Evolutionary conservation across 495 filamentous ascomycete genomes (phyloP).

Genomic region (Thermochaetoides thermophila): DNA sequence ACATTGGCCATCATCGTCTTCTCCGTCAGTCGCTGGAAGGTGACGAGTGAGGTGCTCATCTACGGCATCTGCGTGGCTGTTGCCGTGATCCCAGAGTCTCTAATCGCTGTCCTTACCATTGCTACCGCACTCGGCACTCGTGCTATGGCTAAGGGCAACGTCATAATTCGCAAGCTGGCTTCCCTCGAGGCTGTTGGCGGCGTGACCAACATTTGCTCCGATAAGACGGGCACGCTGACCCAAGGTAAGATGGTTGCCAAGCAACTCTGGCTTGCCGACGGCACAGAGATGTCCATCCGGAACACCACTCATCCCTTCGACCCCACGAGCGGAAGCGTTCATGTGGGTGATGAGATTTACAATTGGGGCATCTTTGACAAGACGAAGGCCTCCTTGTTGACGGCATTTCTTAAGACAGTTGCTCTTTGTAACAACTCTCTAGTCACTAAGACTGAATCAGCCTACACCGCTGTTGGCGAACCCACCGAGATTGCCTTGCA

Average conservation of each 20-base stretch:
- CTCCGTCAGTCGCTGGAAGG: constrained; percentile 54
- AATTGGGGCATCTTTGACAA: background rate
- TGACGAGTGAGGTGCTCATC: constrained; percentile 58
- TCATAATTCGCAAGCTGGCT: constrained; percentile 58
- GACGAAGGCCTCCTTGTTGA: constrained; percentile 8
- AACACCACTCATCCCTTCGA: constrained; percentile 38
- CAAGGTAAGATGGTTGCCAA: constrained; percentile 61
- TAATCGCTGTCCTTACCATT: constrained; percentile 56
- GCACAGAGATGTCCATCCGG: constrained; percentile 39
- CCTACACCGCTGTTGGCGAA: constrained; percentile 48
- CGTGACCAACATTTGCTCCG: constrained; percentile 77
- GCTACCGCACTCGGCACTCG: constrained; percentile 65
- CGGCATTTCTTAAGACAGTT: constrained; percentile 13
- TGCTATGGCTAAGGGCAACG: constrained; percentile 59
- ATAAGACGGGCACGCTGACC: constrained; percentile 77
- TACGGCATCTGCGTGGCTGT: constrained; percentile 65
- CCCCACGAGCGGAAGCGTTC: constrained; percentile 15
- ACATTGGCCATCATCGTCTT: constrained; percentile 67
- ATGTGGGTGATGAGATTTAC: constrained; percentile 5
- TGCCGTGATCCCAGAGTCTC: constrained; percentile 55
- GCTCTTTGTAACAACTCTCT: constrained; percentile 34
- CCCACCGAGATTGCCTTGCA: constrained; percentile 79
- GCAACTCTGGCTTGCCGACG: constrained; percentile 60
- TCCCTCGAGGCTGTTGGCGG: constrained; percentile 73
- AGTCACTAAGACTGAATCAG: constrained; percentile 18